Percentiles rank a stretch among this genome's conserved stretches.
These are phyloP conservation scores for Stagonosporopsis rhizophila DNA, from an alignment of 2,329 filamentous ascomycete genomes.

Conservation along the genomic window DNA sequence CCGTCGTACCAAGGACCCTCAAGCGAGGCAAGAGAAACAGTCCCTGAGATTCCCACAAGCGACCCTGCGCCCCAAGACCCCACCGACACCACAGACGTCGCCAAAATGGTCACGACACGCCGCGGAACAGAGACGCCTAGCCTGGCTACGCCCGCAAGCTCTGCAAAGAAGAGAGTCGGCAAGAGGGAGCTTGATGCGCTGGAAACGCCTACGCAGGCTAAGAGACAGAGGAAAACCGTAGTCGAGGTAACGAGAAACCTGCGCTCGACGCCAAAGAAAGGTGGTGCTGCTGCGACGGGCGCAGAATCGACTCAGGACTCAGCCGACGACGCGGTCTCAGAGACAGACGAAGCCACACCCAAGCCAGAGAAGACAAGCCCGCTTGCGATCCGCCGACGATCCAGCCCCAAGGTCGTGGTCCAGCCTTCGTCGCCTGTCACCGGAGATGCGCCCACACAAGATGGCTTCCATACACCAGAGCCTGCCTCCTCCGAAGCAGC, in stretches of 20 bases:
- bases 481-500: conserved; percentile 25
- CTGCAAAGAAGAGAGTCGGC: conserved; percentile 30
- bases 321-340: conserved; percentile 19
- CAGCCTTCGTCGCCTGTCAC: conserved; percentile 22
- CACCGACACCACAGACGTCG: conserved; percentile 14
- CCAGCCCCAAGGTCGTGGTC: conserved; percentile 35
- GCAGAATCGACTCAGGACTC: conserved; percentile 17
- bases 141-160: conserved; percentile 33
- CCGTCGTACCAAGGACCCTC: conserved; percentile 35
- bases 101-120: conserved; percentile 47
- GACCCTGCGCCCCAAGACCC: conserved; percentile 14
- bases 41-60: conserved; percentile 22
- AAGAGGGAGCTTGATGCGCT: conserved; percentile 42
- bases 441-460: conserved; percentile 24
- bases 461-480: conserved; percentile 34
- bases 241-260: conserved; percentile 23
- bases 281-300: conserved; percentile 12
- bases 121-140: conserved; percentile 40
- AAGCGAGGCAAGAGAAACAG: conserved; percentile 25
- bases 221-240: conserved; percentile 36
- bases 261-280: conserved; percentile 17
- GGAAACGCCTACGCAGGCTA: conserved; percentile 39
- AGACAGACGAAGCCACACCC: conserved; percentile 22
- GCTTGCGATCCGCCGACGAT: conserved; percentile 30
- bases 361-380: conserved; percentile 17